Base-by-base conservation (phyloP, 306 rosid species). In the Ammopiptanthus mongolicus region DNA sequence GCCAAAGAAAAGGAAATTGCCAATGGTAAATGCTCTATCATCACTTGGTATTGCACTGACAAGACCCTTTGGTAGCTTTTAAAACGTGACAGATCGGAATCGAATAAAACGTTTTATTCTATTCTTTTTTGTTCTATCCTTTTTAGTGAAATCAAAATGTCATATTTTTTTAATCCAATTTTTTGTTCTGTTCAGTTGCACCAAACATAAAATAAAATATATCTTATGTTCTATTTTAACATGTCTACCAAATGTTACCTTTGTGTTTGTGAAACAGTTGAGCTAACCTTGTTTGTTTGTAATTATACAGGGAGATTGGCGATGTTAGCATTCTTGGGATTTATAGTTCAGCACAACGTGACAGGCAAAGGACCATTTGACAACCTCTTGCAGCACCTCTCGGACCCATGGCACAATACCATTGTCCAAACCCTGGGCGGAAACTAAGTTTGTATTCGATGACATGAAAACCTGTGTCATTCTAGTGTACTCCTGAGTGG, bases 371-470 rank as follows among this genome's bases (percentile, higher is more conserved):
- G 98, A 9, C 99, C 99, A 23, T 96, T 96, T 64, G 99, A 96
- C 39, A 96, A 96, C 89, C 85, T 96, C 9, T 70, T 92, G 91
- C 99, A 92, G 97, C 98, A 96, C 86, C 28, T 96, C 15, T 87
- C 96, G 0, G 99, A 92, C 76, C 99, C 99, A 80, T 96, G 99
- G 99, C 99, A 96, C 90, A 96, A 96, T 92, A 96, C 97, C 83
- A 96, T 96, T 67, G 61, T 96, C 75, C 93, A 96, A 67, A 96
- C 96, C 42, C 62, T 96, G 0, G 22, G 85, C 4, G 87, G 93
- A 42, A 47, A 64, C 41, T 74, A 62, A 70, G 23, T 15, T 61
- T 61, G 55, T 29, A 22, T 5, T 34, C 25, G 46, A 22, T 69
- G 74, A 66, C 56, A 51, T 80, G 71, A 76, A 44, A 74, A 64